Evolutionary conservation across 495 filamentous ascomycete species (phyloP), one percentile per base, ranked within the genome.

Genomic region (Aspergillus nanangensis): DNA sequence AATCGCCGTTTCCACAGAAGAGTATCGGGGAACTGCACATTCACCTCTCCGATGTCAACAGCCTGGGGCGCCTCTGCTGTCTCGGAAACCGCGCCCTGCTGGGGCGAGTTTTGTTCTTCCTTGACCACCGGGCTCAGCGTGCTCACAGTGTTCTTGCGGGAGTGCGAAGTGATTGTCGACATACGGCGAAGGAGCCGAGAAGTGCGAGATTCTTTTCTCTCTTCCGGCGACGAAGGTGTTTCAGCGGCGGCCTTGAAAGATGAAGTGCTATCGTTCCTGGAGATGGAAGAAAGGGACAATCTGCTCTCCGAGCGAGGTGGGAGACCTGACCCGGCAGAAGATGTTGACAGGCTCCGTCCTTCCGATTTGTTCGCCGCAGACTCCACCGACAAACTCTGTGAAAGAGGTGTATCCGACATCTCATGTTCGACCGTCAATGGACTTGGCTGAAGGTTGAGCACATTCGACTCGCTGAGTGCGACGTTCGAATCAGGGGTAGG

Each of bases 11-110:
- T 95, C 91, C 91, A 96, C 8, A 96, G 73, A 18, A 96, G 75
- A 35, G 84, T 91, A 60, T 94, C 91, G 1, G 91, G 90, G 57
- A 96, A 95, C 56, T 96, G 91, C 3, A 95, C 82, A 51, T 96
- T 95, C 40, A 95, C 82, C 56, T 95, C 90, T 31, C 91, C 90
- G 60, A 94, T 77, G 41, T 83, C 79, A 21, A 85, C 68, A 17
- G 79, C 77, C 25, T 65, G 60, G 55, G 62, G 53, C 52, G 59
- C 51, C 54, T 63, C 55, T 42, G 49, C 64, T 46, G 53, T 45
- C 39, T n/a, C n/a, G n/a, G n/a, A n/a, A n/a, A n/a, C n/a, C n/a
- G n/a, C n/a, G n/a, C n/a, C n/a, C n/a, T n/a, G n/a, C n/a, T n/a
- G n/a, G n/a, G n/a, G n/a, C n/a, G n/a, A n/a, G n/a, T n/a, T n/a